phyloP scores from a whole-genome alignment of 805 yeast genomes.

The Maudiozyma serrabonitensis region DNA sequence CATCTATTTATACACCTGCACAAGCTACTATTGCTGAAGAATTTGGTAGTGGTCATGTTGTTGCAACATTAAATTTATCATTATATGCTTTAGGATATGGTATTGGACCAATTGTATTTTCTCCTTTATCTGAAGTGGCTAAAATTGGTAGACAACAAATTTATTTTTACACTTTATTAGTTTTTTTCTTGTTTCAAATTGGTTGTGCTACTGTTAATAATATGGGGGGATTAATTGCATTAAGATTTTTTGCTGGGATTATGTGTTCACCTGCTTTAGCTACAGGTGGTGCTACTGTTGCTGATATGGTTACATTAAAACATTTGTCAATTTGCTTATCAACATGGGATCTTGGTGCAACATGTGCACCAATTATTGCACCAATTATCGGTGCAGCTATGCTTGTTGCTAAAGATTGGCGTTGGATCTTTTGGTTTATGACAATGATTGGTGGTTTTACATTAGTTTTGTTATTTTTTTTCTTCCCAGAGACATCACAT shows the following conservation, averaged over 20 bases:
- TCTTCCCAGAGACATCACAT: constrained; percentile 42
- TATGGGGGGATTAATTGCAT: constrained; percentile 40
- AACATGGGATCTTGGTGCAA: constrained; percentile 45
- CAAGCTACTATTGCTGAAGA: constrained; percentile 35
- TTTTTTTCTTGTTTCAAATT: constrained; percentile 44
- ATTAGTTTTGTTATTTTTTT: constrained; percentile 30
- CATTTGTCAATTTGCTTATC: constrained; percentile 39
- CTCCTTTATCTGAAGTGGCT: constrained; percentile 51
- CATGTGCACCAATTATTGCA: constrained; percentile 46
- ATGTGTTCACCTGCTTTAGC: constrained; percentile 48
- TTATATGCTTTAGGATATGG: constrained; percentile 54
- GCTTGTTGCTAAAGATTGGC: constrained; percentile 40
- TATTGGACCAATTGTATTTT: constrained; percentile 47
- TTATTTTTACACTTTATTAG: constrained; percentile 37
- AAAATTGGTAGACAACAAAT: constrained; percentile 43
- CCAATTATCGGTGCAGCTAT: constrained; percentile 49
- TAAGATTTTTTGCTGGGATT: constrained; percentile 46
- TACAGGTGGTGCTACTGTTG: constrained; percentile 49
- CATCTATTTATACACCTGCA: constrained; percentile 49
- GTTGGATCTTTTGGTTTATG: constrained; percentile 47
- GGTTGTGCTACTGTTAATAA: constrained; percentile 45
- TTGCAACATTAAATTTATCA: constrained; percentile 43
- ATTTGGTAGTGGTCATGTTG: constrained; percentile 35
- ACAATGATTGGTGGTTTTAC: constrained; percentile 27
- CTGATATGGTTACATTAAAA: constrained; percentile 38